A percentile compares a stretch with the other conserved stretches of the same genome.
Evolutionary conservation across 2,329 filamentous ascomycete species (phyloP).

Genomic region (Trichoderma sp.): DNA sequence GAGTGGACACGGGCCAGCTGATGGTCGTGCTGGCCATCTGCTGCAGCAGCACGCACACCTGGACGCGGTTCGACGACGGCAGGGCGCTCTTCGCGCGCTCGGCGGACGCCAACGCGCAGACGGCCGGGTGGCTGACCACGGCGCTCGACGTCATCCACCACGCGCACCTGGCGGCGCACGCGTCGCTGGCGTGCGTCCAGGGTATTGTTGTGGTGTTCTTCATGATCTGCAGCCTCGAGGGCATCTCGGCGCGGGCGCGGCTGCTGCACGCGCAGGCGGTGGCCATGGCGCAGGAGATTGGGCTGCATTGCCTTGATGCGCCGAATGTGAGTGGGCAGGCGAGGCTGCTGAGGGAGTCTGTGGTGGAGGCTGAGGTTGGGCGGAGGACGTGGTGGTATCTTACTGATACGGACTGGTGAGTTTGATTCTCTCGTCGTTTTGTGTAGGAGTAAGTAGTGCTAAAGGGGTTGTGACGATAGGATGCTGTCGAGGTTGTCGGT

Average conservation of each 20-base stretch:
- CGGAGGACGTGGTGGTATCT: conserved; percentile 51
- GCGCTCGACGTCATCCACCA: conserved; percentile 44
- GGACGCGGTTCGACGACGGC: conserved; percentile 37
- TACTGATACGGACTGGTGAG: conserved; percentile 45
- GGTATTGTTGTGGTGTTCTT: conserved; percentile 44
- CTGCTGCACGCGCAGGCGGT: conserved; percentile 37
- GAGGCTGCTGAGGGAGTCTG: conserved; percentile 28
- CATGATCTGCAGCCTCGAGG: conserved; percentile 45
- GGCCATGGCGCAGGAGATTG: conserved; percentile 40
- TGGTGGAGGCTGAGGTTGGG: conserved; percentile 42
- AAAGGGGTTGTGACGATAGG: conserved; percentile 31
- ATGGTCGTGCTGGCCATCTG: conserved; percentile 39
- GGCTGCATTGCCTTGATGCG: conserved; percentile 45
- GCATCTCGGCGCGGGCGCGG: conserved; percentile 41
- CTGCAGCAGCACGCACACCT: conserved; percentile 38
- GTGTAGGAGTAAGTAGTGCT: background rate
- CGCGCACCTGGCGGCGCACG: conserved; percentile 35
- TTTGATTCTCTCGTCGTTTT: background rate
- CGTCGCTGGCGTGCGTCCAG: conserved; percentile 43
- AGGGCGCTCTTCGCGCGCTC: conserved; percentile 35
- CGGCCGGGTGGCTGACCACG: conserved; percentile 41
- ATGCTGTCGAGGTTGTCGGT: conserved; percentile 44
- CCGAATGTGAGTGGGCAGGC: conserved; percentile 29
- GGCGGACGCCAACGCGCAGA: conserved; percentile 37
- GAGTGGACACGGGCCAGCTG: conserved; percentile 34